phyloP scores from a whole-genome alignment of 495 filamentous ascomycete species.

The Staphylotrichum tortipilum region DNA sequence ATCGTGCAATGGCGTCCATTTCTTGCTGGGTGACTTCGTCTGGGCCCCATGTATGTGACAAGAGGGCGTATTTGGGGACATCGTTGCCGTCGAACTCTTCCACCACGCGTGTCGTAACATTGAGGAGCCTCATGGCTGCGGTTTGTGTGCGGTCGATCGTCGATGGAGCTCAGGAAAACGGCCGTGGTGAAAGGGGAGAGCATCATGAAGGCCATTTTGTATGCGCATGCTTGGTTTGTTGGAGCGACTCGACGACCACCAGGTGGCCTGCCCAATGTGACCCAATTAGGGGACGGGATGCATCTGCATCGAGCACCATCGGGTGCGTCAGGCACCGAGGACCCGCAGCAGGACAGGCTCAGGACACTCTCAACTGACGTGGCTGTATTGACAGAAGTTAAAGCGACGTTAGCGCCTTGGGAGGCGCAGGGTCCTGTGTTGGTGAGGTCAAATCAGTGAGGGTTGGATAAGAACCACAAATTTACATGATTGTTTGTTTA shows the following conservation, averaged over 20 bases:
- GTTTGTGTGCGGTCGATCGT: too few relatives aligned
- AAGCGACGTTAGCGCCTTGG: too few relatives aligned
- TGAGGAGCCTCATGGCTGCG: conserved; percentile 31
- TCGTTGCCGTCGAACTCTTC: conserved; percentile 24
- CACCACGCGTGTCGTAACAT: conserved; percentile 27
- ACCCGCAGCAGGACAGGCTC: too few relatives aligned
- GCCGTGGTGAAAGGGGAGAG: neutral
- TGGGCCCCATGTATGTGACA: conserved; percentile 37
- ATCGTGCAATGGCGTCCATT: conserved; percentile 13
- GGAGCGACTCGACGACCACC: conserved; percentile 12
- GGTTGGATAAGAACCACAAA: too few relatives aligned
- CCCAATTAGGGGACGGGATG: too few relatives aligned
- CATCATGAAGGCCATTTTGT: neutral
- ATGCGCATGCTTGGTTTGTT: neutral
- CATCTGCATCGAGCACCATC: neutral
- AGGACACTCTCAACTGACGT: too few relatives aligned
- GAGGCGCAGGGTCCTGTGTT: too few relatives aligned
- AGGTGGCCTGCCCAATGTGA: conserved; percentile 21
- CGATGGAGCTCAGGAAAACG: too few relatives aligned
- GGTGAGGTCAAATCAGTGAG: too few relatives aligned
- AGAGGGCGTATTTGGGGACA: conserved; percentile 34
- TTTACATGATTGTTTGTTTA: too few relatives aligned
- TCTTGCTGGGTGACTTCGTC: conserved; percentile 28
- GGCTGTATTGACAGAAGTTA: too few relatives aligned
- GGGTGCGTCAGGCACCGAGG: conserved; percentile 7